These are phyloP conservation scores for Saccharomyces kudriavzevii DNA, from an alignment of 805 yeast species.

Conservation along the genomic window DNA sequence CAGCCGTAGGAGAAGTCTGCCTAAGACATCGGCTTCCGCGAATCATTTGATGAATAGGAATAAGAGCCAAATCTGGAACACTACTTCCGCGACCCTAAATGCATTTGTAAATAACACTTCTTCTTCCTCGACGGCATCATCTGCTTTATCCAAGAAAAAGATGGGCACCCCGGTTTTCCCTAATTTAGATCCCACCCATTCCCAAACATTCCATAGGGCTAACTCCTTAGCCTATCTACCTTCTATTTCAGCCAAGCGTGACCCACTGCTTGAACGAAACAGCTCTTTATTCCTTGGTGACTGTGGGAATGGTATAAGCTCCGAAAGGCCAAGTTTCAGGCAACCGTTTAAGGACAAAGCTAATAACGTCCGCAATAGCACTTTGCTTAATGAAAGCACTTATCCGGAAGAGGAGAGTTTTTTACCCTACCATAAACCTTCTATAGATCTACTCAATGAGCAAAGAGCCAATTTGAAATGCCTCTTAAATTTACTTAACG, in stretches of 20 bases:
- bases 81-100: constrained; percentile 21
- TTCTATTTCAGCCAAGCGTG: neutral
- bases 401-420: neutral
- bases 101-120: constrained; percentile 24
- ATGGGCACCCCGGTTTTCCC: neutral
- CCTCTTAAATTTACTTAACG: constrained; percentile 24
- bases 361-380: neutral
- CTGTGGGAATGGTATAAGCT: neutral
- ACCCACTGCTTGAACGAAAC: neutral
- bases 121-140: neutral
- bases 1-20: neutral
- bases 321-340: neutral
- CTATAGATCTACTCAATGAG: constrained; percentile 15
- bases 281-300: neutral
- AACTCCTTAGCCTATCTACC: constrained; percentile 17
- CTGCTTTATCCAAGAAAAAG: neutral
- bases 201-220: constrained; percentile 12
- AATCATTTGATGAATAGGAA: neutral
- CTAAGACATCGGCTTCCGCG: neutral
- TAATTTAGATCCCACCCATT: neutral
- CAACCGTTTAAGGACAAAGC: neutral
- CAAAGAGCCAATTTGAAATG: constrained; percentile 25
- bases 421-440: neutral
- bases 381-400: constrained; percentile 1
- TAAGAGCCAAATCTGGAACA: neutral